Evolutionary conservation across 371 early-diverging fungal genomes (phyloP).

Genomic region (Amoeboaphelidium protococcarum): DNA sequence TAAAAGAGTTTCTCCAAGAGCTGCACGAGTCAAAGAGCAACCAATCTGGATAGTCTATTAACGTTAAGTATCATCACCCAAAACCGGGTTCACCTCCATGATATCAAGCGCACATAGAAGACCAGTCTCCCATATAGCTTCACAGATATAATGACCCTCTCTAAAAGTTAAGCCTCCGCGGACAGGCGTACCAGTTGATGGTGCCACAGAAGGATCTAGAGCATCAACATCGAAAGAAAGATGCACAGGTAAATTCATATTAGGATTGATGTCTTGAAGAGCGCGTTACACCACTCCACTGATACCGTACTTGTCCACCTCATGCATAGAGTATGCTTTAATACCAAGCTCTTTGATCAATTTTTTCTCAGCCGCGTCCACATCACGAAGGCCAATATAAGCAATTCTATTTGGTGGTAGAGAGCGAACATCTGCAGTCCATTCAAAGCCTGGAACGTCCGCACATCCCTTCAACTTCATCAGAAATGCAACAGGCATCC

Average conservation of each 20-base stretch:
- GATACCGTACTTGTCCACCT: slow-evolving; percentile 82
- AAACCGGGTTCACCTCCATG: slow-evolving; percentile 77
- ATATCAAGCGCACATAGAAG: slow-evolving; percentile 69
- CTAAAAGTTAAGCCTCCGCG: slow-evolving; percentile 64
- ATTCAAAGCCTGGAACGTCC: slow-evolving; percentile 34
- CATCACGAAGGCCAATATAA: slow-evolving; percentile 87
- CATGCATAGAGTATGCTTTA: slow-evolving; percentile 85
- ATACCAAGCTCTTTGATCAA: slow-evolving; percentile 46
- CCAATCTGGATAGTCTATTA: slow-evolving; percentile 64
- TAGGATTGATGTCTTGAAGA: too few species aligned
- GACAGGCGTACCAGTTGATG: slow-evolving; percentile 53
- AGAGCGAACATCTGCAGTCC: slow-evolving; percentile 60
- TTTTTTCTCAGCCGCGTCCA: slow-evolving; percentile 61
- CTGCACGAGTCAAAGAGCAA: slow-evolving; percentile 49
- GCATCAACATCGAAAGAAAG: slow-evolving; percentile 82
- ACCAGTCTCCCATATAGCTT: slow-evolving; percentile 64
- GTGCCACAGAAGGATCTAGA: slow-evolving; percentile 2
- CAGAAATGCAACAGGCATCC: slow-evolving; percentile 76
- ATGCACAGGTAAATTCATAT: slow-evolving; percentile 57
- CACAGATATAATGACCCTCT: slow-evolving; percentile 40
- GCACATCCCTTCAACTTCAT: slow-evolving; percentile 40
- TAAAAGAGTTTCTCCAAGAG: slow-evolving; percentile 46
- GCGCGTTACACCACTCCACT: too few species aligned
- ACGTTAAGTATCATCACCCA: slow-evolving; percentile 30
- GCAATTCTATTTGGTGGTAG: slow-evolving; percentile 46